Conservation (phyloP, 2,329 filamentous ascomycete species). For the Colletotrichum chlorophyti region DNA sequence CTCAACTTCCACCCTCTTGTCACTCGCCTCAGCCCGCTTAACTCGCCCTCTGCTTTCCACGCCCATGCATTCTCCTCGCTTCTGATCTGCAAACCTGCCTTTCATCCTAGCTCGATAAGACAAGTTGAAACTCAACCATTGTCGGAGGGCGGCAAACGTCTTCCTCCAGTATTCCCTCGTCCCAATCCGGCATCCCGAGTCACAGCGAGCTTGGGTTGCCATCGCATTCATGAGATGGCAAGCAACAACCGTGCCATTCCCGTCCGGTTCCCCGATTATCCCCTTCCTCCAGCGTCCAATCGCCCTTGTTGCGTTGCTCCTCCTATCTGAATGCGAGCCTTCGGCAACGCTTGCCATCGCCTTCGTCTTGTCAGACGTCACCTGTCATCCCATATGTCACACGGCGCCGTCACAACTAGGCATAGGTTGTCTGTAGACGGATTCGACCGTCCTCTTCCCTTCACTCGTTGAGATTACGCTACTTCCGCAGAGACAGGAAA, state of each 20-base stretch:
- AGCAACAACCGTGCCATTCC: conserved; percentile 23
- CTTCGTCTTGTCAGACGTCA: conserved; percentile 9
- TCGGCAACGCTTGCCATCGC: conserved; percentile 5
- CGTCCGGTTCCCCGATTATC: background rate
- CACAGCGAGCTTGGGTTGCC: background rate
- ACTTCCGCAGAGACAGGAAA: conserved; percentile 1
- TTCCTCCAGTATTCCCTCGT: background rate
- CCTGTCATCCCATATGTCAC: conserved; percentile 13
- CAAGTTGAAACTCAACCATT: conserved; percentile 21
- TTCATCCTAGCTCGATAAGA: conserved; percentile 21
- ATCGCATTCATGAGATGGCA: conserved; percentile 8
- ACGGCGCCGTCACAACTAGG: conserved; percentile 1
- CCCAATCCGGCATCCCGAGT: background rate
- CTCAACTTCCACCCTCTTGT: conserved; percentile 24
- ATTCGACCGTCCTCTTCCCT: background rate
- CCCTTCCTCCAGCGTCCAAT: conserved; percentile 4
- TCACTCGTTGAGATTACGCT: background rate
- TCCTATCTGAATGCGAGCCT: background rate
- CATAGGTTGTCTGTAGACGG: background rate
- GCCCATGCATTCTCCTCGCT: conserved; percentile 13
- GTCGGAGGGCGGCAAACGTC: conserved; percentile 11
- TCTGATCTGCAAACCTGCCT: conserved; percentile 7
- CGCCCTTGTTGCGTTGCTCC: background rate
- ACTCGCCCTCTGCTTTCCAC: background rate
- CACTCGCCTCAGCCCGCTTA: background rate